phyloP scores from a whole-genome alignment of 306 rosid species.

The Casuarina cunninghamiana region DNA sequence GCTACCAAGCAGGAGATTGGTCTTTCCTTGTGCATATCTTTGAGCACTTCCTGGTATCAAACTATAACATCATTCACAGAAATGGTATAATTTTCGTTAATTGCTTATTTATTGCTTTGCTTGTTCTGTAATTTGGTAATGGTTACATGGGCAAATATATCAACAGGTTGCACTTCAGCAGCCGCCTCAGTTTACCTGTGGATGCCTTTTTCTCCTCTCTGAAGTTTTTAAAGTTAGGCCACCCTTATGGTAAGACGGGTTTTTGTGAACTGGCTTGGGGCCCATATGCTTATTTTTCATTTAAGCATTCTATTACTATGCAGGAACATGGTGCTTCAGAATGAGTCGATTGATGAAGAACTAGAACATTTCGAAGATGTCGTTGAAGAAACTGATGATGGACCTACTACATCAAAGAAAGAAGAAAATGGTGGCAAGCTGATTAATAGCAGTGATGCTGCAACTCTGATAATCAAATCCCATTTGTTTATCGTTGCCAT shows the following conservation, averaged over 20 bases:
- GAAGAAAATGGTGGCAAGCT: constrained; percentile 26
- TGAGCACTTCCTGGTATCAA: neutral
- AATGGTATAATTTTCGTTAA: neutral
- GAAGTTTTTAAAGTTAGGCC: constrained; percentile 95
- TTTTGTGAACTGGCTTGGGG: neutral
- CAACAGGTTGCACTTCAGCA: constrained; percentile 92
- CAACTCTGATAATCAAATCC: constrained; percentile 47
- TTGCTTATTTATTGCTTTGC: neutral
- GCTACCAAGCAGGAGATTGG: neutral
- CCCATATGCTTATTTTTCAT: neutral
- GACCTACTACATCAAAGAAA: constrained; percentile 40
- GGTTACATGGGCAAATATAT: neutral
- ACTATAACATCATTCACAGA: neutral
- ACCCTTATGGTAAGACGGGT: constrained; percentile 63
- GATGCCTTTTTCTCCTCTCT: constrained; percentile 89
- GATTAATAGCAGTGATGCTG: constrained; percentile 33
- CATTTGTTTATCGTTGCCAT: constrained; percentile 37
- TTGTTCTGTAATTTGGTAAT: constrained; percentile 25
- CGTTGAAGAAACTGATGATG: constrained; percentile 58
- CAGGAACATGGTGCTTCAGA: constrained; percentile 83
- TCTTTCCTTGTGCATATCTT: neutral
- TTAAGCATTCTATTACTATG: constrained; percentile 17
- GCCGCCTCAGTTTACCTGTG: constrained; percentile 95
- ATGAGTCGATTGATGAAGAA: constrained; percentile 77
- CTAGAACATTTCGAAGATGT: constrained; percentile 87